Evolutionary conservation across 2,329 filamentous ascomycete genomes (phyloP), one percentile per base, ranked within the genome.

Genomic region (Stylonectria norvegica): DNA sequence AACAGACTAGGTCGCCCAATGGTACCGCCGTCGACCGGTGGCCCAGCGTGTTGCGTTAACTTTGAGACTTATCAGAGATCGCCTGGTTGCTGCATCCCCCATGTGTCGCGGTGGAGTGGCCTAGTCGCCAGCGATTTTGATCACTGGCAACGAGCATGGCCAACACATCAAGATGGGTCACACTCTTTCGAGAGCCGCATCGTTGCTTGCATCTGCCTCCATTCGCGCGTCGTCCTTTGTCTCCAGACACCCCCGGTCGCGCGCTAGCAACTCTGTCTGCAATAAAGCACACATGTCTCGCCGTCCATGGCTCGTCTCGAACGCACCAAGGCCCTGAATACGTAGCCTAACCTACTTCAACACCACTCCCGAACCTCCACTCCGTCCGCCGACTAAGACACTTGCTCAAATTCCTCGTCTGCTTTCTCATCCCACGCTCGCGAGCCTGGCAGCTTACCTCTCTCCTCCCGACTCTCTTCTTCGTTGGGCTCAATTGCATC

Each of bases 121-220:
- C 70, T 79, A 78, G 75, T 75, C 70, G 75, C 72, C 57, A 74
- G 71, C 72, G 70, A 67, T 69, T 76, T 73, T 73, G 72, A 79
- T 82, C 76, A 81, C 83, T 91, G 86, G 86, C 78, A 78, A 81
- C 75, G 76, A 84, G 75, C 75, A 73, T 83, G 83, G 88, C 88
- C 89, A 94, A 76, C 88, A 85, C 89, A 94, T 89, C 87, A 86
- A 73, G 70, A 80, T 79, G 77, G 78, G 78, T 79, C 78, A 77
- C 77, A 79, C 76, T 75, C 67, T 75, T 58, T 59, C 47, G 73
- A 81, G 77, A 81, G 79, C 79, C 79, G 78, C 78, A 83, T 79
- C 69, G 71, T 66, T 65, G 74, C 74, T 70, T 78, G 76, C 75
- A 73, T 78, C 71, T 77, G 54, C 58, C 54, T 63, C 59, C 47